These are phyloP conservation scores for Gymnopilus dilepis DNA, from an alignment of 768 basidiomycete genomes.

Conservation along the genomic window DNA sequence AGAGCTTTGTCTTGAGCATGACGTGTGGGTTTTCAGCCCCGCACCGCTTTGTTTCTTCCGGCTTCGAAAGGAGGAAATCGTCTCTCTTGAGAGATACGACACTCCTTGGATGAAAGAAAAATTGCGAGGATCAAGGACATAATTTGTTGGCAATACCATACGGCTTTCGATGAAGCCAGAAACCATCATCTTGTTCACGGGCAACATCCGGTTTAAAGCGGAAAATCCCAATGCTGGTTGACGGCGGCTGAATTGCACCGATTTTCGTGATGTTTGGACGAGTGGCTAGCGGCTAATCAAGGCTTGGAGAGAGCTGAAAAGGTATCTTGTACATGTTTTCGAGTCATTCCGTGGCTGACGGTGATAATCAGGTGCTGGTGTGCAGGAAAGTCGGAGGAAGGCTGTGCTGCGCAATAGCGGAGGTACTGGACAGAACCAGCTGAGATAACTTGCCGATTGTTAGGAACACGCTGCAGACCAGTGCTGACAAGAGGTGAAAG, in stretches of 20 bases:
- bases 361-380: slow-evolving; percentile 23
- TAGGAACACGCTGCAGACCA: slow-evolving; percentile 31
- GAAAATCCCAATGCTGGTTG: slow-evolving; percentile 18
- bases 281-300: slow-evolving; percentile 27
- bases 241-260: slow-evolving; percentile 25
- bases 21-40: neutral
- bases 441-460: slow-evolving; percentile 40
- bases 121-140: neutral
- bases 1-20: neutral
- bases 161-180: neutral
- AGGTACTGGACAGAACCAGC: slow-evolving; percentile 27
- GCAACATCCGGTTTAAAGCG: slow-evolving; percentile 19
- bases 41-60: neutral
- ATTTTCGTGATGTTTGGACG: slow-evolving; percentile 12
- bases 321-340: slow-evolving; percentile 25
- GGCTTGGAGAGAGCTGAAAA: slow-evolving; percentile 14
- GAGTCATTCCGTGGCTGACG: slow-evolving; percentile 39
- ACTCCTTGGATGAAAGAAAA: neutral
- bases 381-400: slow-evolving; percentile 13
- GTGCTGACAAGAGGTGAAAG: slow-evolving; percentile 15
- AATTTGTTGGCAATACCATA: neutral
- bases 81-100: neutral
- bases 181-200: neutral
- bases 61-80: neutral
- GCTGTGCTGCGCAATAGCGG: slow-evolving; percentile 23